These are phyloP conservation scores for Turnera subulata DNA, from an alignment of 345 rosid genomes.

Conservation along the genomic window DNA sequence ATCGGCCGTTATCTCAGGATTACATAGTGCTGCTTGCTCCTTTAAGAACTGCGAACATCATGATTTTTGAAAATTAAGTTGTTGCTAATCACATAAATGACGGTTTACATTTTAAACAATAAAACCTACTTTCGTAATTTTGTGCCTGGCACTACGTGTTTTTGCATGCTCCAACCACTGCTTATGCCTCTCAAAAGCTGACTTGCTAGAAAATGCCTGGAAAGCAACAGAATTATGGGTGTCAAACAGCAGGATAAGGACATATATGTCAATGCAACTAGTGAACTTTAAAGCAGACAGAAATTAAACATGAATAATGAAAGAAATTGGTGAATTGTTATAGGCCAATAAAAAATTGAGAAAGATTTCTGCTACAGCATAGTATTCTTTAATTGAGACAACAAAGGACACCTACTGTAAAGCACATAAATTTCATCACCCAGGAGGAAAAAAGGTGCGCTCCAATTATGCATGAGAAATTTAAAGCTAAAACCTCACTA, in stretches of 20 bases:
- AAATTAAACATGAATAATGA: no score
- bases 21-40: constrained; percentile 88
- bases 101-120: background rate
- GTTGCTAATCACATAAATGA: background rate
- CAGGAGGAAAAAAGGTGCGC: background rate
- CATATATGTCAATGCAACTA: no score
- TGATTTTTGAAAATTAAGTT: constrained; percentile 11
- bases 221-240: background rate
- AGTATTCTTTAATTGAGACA: no score
- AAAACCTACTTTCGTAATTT: constrained; percentile 76
- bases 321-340: background rate
- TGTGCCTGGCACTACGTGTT: constrained; percentile 93
- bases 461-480: background rate
- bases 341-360: background rate
- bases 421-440: background rate
- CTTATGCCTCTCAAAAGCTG: constrained; percentile 84
- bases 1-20: constrained; percentile 76
- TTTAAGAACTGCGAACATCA: constrained; percentile 62
- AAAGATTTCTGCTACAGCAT: no score
- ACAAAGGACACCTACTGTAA: background rate
- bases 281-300: no score
- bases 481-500: background rate
- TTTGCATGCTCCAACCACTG: constrained; percentile 92
- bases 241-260: background rate
- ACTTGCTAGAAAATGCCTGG: constrained; percentile 91